Evolutionary conservation across 345 rosid species (phyloP).

Genomic region (Salix udensis): DNA sequence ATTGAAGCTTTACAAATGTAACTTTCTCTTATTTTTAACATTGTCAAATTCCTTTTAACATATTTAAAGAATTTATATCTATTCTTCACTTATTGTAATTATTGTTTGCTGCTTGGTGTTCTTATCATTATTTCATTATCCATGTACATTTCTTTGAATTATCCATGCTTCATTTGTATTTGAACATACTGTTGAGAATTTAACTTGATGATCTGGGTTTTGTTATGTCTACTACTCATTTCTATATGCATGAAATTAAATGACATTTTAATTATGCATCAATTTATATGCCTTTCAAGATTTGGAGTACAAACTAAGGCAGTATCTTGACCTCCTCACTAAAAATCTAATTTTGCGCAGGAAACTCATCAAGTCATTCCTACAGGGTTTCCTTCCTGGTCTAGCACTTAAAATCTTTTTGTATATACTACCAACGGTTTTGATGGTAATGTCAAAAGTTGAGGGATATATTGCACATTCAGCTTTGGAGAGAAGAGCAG

Average conservation of each 20-base stretch:
- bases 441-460: constrained; percentile 90
- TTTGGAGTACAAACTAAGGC: neutral
- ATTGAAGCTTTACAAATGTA: neutral
- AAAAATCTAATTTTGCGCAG: constrained; percentile 37
- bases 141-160: neutral
- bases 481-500: constrained; percentile 71
- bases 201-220: neutral
- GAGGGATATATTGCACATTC: constrained; percentile 86
- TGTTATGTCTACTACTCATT: too few relatives aligned
- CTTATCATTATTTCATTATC: neutral
- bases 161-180: neutral
- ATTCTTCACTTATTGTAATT: neutral
- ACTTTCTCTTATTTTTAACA: neutral
- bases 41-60: neutral
- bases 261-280: neutral
- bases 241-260: neutral
- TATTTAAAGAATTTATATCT: neutral
- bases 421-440: constrained; percentile 61
- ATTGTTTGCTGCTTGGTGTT: neutral
- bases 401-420: constrained; percentile 85
- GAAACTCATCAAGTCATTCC: constrained; percentile 86
- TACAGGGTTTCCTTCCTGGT: constrained; percentile 96
- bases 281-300: neutral
- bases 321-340: neutral
- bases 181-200: neutral